Evolutionary conservation across 495 filamentous ascomycete species (phyloP), one percentile per base, ranked within the genome.

Genomic region (Penicillium ochrochloron): DNA sequence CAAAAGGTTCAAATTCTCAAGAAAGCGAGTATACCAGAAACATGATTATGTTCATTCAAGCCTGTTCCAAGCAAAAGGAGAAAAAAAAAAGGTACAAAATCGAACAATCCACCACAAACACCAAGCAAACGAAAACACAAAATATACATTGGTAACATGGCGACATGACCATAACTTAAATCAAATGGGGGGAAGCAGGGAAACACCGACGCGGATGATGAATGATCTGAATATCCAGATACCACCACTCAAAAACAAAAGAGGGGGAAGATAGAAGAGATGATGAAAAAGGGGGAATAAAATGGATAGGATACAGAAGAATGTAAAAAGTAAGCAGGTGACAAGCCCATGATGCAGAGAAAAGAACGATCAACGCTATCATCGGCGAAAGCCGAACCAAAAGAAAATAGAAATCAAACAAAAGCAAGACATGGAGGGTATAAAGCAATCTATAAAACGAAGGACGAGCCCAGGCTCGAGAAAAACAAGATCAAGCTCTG

Each of bases 401-500:
- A 33, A 9, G 31, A 6, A 33, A 41, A 35, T 1, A 27, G 25
- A 27, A 27, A 27, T 27, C 25, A 1, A 27, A 27, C 25, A 27
- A 59, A 46, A 60, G 19, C 57, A 70, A 64, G 61, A 60, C 61
- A 63, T 55, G 67, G 51, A 67, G 69, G 69, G 67, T 68, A 73
- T 69, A 74, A 64, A 59, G 66, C 66, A 37, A 57, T 66, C 46
- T 66, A 62, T 66, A 37, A 63, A 71, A 61, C 34, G 66, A 71
- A 66, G 51, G 69, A 52, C 42, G 41, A 44, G 63, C 46, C 39
- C 33, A 37, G 29, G 42, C n/a, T 12, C 42, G 31, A 14, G 10
- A 9, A 27, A 11, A 33, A 44, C 37, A 7, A 33, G 1, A 54
- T 39, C 34, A 51, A 19, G 35, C 56, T 41, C 56, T 57, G 39